phyloP scores from a whole-genome alignment of 164 flowering plant genomes.

The Buxus sempervirens region DNA sequence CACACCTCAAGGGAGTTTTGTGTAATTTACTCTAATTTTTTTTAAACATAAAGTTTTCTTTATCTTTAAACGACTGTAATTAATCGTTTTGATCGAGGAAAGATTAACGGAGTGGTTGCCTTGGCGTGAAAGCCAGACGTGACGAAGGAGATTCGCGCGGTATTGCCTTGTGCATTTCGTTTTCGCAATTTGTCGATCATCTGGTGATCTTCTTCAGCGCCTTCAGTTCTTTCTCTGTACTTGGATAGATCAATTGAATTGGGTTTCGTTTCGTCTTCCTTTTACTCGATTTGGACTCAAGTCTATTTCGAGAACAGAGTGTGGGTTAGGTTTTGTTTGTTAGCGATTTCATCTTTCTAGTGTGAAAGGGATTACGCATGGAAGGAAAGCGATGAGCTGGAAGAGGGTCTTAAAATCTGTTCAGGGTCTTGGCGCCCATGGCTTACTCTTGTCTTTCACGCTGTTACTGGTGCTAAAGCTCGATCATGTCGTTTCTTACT shows the following conservation, averaged over 20 bases:
- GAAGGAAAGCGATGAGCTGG: conserved; percentile 56
- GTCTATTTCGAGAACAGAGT: neutral
- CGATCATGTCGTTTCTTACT: conserved; percentile 46
- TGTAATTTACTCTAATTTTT: too few relatives aligned
- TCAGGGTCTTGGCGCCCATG: conserved; percentile 64
- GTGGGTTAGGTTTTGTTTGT: neutral
- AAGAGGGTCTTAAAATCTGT: conserved; percentile 63
- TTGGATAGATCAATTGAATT: neutral
- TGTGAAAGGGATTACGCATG: conserved; percentile 6
- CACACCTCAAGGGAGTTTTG: too few relatives aligned
- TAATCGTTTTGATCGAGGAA: too few relatives aligned
- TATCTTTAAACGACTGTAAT: too few relatives aligned
- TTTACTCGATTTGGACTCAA: too few relatives aligned
- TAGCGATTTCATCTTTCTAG: neutral
- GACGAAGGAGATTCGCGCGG: too few relatives aligned
- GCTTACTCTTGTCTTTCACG: conserved; percentile 65
- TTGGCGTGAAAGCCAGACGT: neutral
- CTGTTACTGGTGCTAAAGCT: conserved; percentile 73
- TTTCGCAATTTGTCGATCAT: neutral
- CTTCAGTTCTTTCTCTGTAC: neutral
- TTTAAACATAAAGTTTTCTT: too few relatives aligned
- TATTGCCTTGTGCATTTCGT: too few relatives aligned
- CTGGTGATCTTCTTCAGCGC: neutral
- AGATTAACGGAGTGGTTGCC: neutral
- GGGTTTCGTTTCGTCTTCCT: too few relatives aligned